Evolutionary conservation across 2,329 filamentous ascomycete genomes (phyloP).

Genomic region (Teratosphaeria zuluensis): DNA sequence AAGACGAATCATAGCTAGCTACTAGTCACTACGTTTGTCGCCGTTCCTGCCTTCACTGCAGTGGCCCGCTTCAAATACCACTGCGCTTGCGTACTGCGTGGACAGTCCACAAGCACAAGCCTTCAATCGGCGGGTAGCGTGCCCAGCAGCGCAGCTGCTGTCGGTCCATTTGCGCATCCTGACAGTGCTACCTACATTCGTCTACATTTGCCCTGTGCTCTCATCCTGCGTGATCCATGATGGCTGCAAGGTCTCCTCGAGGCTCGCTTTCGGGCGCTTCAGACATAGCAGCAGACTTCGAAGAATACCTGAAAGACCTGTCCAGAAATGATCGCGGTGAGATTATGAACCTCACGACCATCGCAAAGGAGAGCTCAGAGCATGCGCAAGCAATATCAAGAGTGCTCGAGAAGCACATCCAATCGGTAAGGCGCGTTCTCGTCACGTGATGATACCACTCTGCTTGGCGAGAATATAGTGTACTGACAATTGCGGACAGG

Average conservation of each 20-base stretch:
- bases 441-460: slow-evolving; percentile 11
- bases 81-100: background rate
- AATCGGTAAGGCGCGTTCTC: slow-evolving; percentile 60
- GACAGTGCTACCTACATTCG: background rate
- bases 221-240: slow-evolving; percentile 30
- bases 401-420: slow-evolving; percentile 85
- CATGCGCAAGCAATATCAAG: slow-evolving; percentile 88
- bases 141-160: background rate
- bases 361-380: slow-evolving; percentile 94
- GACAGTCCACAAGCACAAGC: background rate
- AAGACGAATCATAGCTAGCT: slow-evolving; percentile 36
- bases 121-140: background rate
- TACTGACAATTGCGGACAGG: slow-evolving; percentile 43
- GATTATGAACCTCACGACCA: slow-evolving; percentile 94
- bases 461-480: background rate
- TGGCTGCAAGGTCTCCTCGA: slow-evolving; percentile 43
- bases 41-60: slow-evolving; percentile 18
- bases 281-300: slow-evolving; percentile 92
- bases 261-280: slow-evolving; percentile 34
- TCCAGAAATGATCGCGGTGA: slow-evolving; percentile 85
- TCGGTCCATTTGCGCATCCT: background rate
- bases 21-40: slow-evolving; percentile 35
- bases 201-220: background rate
- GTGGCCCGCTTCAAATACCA: slow-evolving; percentile 1
- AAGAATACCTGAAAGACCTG: slow-evolving; percentile 83